Evolutionary conservation across 2,329 filamentous ascomycete genomes (phyloP).

Genomic region (Geosmithia putterillii): DNA sequence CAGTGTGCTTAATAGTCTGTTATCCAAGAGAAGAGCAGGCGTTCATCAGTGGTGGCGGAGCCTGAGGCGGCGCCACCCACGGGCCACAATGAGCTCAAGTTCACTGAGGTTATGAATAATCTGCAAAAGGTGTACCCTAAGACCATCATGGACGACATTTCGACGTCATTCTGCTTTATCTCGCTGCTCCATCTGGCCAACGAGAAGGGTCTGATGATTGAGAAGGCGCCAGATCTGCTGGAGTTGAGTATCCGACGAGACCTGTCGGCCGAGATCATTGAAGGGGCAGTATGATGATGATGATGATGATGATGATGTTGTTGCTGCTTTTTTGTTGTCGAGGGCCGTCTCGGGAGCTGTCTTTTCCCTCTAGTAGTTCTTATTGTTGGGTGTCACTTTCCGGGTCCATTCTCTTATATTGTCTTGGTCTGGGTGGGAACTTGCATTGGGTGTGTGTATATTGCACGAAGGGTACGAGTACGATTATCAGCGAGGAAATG

Average conservation of each 20-base stretch:
- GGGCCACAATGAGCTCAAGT: constrained; percentile 43
- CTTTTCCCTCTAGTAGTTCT: too few relatives aligned
- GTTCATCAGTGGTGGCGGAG: background rate
- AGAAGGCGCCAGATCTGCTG: constrained; percentile 44
- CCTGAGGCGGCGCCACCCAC: background rate
- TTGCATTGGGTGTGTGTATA: background rate
- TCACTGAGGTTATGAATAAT: constrained; percentile 85
- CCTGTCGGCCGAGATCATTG: constrained; percentile 44
- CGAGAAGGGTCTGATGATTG: constrained; percentile 76
- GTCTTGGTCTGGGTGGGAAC: background rate
- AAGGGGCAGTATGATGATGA: constrained; percentile 18
- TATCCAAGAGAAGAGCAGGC: background rate
- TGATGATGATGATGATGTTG: background rate
- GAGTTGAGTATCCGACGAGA: constrained; percentile 52
- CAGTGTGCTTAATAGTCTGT: background rate
- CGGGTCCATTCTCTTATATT: background rate
- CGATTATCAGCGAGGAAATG: background rate
- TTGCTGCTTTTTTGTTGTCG: too few relatives aligned
- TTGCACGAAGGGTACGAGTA: background rate
- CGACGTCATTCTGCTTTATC: constrained; percentile 88
- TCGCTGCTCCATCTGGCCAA: constrained; percentile 84
- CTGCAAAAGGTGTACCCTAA: constrained; percentile 78
- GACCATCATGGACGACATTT: constrained; percentile 83
- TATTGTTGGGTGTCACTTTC: too few relatives aligned
- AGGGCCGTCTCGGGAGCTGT: too few relatives aligned